Conservation (phyloP, 2,329 filamentous ascomycete species). For the Pseudocercospora musae region DNA sequence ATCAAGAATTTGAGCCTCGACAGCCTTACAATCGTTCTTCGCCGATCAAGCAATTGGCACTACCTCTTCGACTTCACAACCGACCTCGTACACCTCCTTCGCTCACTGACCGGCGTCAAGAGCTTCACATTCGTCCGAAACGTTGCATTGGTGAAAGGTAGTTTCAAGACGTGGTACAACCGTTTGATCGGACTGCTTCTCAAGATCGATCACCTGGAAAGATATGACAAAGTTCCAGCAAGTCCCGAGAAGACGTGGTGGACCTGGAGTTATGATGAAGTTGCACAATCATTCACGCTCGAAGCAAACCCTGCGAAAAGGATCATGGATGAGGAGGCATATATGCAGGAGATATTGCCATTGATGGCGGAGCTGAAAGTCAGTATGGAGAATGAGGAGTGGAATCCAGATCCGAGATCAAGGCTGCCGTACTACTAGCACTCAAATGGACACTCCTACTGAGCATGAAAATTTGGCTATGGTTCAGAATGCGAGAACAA, state of each 20-base stretch:
- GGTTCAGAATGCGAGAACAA: neutral
- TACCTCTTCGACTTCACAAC: constrained; percentile 36
- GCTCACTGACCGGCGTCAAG: constrained; percentile 35
- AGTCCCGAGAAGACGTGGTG: constrained; percentile 39
- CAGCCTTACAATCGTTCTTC: constrained; percentile 34
- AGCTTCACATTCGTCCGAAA: constrained; percentile 37
- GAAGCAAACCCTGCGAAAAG: constrained; percentile 29
- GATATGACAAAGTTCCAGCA: constrained; percentile 37
- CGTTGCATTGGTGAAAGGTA: constrained; percentile 35
- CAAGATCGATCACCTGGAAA: constrained; percentile 41
- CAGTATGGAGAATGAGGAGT: constrained; percentile 38
- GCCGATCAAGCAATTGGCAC: constrained; percentile 34
- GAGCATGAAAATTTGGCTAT: neutral
- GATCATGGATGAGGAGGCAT: constrained; percentile 36
- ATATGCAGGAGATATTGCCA: constrained; percentile 39
- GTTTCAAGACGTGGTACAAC: constrained; percentile 40
- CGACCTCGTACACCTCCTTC: constrained; percentile 35
- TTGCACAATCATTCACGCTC: constrained; percentile 33
- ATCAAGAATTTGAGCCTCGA: constrained; percentile 32
- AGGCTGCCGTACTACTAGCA: constrained; percentile 20
- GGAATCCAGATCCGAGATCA: constrained; percentile 37
- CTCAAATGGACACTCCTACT: neutral
- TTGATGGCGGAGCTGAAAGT: constrained; percentile 36
- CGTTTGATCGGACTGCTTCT: constrained; percentile 39
- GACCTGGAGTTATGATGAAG: constrained; percentile 37